Percentiles rank a stretch among this genome's conserved stretches.
Conservation (phyloP, 768 basidiomycete species). For the Dioszegia hungarica region DNA sequence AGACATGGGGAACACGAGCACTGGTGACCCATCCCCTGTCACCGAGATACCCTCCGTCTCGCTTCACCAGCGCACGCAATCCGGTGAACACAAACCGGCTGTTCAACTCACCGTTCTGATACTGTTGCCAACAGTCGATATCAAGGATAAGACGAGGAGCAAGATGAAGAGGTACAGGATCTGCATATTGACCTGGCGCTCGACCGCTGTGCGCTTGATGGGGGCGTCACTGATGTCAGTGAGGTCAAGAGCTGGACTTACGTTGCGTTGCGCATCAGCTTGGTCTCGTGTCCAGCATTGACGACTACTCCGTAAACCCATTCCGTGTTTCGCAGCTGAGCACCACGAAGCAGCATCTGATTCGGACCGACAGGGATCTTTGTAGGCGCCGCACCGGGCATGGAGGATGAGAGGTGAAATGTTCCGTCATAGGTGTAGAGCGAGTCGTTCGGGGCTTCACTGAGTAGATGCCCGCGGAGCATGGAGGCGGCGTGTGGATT, state of each 20-base stretch:
- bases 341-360: slow-evolving; percentile 87
- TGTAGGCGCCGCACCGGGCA: slow-evolving; percentile 58
- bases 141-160: slow-evolving; percentile 77
- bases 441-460: slow-evolving; percentile 96
- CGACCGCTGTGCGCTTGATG: slow-evolving; percentile 93
- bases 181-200: slow-evolving; percentile 90
- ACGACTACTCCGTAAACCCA: slow-evolving; percentile 94
- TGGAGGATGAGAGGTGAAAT: slow-evolving; percentile 54
- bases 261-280: slow-evolving; percentile 97
- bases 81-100: no score
- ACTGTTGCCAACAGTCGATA: slow-evolving; percentile 86
- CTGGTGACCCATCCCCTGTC: no score
- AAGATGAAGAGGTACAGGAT: slow-evolving; percentile 91
- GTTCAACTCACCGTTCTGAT: slow-evolving; percentile 65
- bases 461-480: slow-evolving; percentile 77
- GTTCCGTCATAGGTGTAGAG: slow-evolving; percentile 83
- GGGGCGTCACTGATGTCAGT: slow-evolving; percentile 69
- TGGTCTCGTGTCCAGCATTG: slow-evolving; percentile 97
- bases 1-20: no score
- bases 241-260: slow-evolving; percentile 52
- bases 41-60: no score
- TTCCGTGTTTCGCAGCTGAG: slow-evolving; percentile 89
- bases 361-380: slow-evolving; percentile 90
- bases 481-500: slow-evolving; percentile 68
- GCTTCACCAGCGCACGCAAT: no score